A percentile compares a stretch with the other conserved stretches of the same genome.
Evolutionary conservation across 2,329 filamentous ascomycete genomes (phyloP).

Genomic region (Myriosclerotinia curreyana): DNA sequence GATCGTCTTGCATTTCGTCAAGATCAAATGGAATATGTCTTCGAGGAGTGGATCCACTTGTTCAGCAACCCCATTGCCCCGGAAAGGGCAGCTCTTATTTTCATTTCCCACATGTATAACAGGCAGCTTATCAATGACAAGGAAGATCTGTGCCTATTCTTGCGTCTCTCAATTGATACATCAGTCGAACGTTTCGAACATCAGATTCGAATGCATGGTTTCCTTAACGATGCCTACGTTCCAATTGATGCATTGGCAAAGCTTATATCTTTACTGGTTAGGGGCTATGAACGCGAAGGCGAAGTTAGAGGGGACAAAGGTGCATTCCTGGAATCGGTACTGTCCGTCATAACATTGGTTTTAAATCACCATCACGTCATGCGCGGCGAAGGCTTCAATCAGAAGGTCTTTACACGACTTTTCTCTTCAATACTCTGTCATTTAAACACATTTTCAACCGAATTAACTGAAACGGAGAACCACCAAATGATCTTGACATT

Average conservation of each 20-base stretch:
- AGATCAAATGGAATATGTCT: conserved; percentile 90
- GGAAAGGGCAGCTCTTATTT: conserved; percentile 68
- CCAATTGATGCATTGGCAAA: conserved; percentile 79
- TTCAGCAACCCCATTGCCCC: conserved; percentile 73
- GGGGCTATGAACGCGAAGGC: conserved; percentile 60
- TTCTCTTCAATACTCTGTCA: conserved; percentile 82
- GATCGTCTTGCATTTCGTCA: conserved; percentile 59
- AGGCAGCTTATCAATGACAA: conserved; percentile 68
- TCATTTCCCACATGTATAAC: conserved; percentile 80
- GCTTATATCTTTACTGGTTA: conserved; percentile 72
- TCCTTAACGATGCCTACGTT: conserved; percentile 54
- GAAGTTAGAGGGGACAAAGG: conserved; percentile 61
- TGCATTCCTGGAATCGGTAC: conserved; percentile 71
- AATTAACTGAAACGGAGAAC: conserved; percentile 59
- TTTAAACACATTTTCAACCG: conserved; percentile 57
- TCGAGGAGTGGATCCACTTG: conserved; percentile 90
- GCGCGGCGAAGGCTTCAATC: conserved; percentile 77
- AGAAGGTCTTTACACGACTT: conserved; percentile 86
- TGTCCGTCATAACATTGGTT: conserved; percentile 75
- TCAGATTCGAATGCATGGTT: conserved; percentile 57
- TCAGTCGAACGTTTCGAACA: conserved; percentile 77
- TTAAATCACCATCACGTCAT: conserved; percentile 82
- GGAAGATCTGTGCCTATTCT: conserved; percentile 76
- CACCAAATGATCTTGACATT: conserved; percentile 70
- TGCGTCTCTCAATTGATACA: conserved; percentile 76